Conservation (phyloP, 2,329 filamentous ascomycete genomes). For the Trichoderma sp. region DNA sequence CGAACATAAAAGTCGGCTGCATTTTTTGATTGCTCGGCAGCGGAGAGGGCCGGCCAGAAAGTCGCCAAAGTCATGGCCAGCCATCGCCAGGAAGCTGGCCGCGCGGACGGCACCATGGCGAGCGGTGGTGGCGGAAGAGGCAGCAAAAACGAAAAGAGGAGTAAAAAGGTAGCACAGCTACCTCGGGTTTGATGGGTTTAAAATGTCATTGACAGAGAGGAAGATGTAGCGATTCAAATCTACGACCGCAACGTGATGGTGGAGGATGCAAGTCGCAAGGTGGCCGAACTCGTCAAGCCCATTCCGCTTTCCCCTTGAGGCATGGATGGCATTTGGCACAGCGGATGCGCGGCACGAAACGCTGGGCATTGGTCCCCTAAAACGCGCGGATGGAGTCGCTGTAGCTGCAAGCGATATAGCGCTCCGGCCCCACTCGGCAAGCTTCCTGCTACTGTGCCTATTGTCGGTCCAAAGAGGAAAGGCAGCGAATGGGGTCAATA, state of each 20-base stretch:
- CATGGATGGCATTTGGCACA: slow-evolving; percentile 18
- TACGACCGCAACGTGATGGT: not conserved
- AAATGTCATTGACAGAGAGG: slow-evolving; percentile 19
- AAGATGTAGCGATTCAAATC: not conserved
- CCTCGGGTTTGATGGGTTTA: not conserved
- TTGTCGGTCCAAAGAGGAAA: slow-evolving; percentile 12
- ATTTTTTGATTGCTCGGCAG: slow-evolving; percentile 34
- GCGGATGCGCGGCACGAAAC: not conserved
- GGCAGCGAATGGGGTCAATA: slow-evolving; percentile 2
- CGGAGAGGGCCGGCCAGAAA: slow-evolving; percentile 44
- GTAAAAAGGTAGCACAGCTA: slow-evolving; percentile 19
- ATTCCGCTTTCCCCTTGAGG: slow-evolving; percentile 9
- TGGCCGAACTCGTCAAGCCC: slow-evolving; percentile 22
- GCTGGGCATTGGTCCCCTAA: slow-evolving; percentile 14
- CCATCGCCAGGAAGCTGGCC: slow-evolving; percentile 32
- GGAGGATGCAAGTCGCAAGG: slow-evolving; percentile 23
- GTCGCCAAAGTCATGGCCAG: slow-evolving; percentile 41
- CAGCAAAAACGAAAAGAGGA: not conserved
- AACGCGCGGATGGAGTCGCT: not conserved
- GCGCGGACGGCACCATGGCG: slow-evolving; percentile 23
- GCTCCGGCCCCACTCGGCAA: slow-evolving; percentile 20
- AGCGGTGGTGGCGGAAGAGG: slow-evolving; percentile 6
- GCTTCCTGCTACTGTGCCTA: not conserved
- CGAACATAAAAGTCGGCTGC: slow-evolving; percentile 85
- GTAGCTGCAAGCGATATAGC: slow-evolving; percentile 22